Base-by-base conservation (phyloP, 306 rosid genomes). In the Cicer chorassanicum region DNA sequence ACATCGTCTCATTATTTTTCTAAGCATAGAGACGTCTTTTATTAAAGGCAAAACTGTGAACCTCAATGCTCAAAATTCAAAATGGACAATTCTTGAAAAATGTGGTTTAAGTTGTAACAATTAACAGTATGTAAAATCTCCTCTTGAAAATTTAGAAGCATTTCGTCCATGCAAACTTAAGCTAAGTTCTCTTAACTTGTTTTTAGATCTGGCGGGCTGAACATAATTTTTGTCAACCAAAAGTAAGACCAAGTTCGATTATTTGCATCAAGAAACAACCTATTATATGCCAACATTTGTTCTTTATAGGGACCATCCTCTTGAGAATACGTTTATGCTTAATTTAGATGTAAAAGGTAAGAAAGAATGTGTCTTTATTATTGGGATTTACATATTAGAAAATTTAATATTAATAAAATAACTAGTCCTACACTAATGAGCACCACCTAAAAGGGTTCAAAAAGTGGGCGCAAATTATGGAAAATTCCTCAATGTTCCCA, bases 401-500 rank as follows among this genome's bases (percentile, higher is more conserved):
- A 56, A 53, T 42, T 49, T 39, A 80, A 75, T 74, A 72, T 21
- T 83, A 44, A 77, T 80, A 69, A 50, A 73, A 81, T 64, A 77
- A 76, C 55, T 65, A 81, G 79, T 40, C 8, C 19, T 61, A 10
- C 85, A 77, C 85, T 82, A 78, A 73, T 86, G 77, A 81, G 68
- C 69, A 81, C 67, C 79, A 83, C 78, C 67, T 72, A 80, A 82
- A 82, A 48, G 81, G 83, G 67, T 48, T 62, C 70, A 7, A 60
- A 77, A 85, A 84, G 82, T 75, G 83, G 38, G 87, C 88, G 89
- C 78, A 89, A 91, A 84, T 89, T 87, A 84, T 84, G 92, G 90
- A 83, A 72, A 74, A 79, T 66, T 78, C 82, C 80, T 68, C 65
- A 71, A 76, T 56, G 54, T 69, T 39, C 75, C 50, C 63, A 77